A percentile compares a stretch with the other conserved stretches of the same genome.
Conservation (phyloP, 345 rosid genomes). For the Euclidium syriacum region DNA sequence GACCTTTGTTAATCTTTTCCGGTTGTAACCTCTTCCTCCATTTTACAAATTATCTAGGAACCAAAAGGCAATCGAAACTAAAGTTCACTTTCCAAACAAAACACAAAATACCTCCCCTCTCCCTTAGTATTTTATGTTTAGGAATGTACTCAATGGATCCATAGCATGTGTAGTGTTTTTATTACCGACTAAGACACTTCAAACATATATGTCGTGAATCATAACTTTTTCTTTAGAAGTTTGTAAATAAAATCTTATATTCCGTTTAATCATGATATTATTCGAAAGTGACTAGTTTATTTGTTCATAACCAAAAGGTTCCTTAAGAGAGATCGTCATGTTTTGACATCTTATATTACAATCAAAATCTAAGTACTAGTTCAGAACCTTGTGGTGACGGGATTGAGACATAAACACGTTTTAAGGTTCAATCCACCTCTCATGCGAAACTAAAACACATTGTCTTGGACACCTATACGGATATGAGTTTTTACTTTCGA, state of each 20-base stretch:
- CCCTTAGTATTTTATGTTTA: neutral
- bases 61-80: neutral
- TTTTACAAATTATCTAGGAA: neutral
- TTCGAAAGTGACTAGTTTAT: neutral
- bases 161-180: neutral
- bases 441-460: too few relatives aligned
- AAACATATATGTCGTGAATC: constrained; percentile 5
- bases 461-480: too few relatives aligned
- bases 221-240: too few relatives aligned
- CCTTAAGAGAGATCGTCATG: neutral
- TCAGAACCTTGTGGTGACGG: too few relatives aligned
- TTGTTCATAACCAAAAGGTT: neutral
- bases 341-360: neutral
- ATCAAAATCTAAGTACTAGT: neutral
- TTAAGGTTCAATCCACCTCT: too few relatives aligned
- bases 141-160: neutral
- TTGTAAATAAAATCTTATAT: too few relatives aligned
- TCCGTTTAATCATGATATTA: neutral
- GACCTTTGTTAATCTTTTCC: neutral
- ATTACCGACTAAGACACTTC: neutral
- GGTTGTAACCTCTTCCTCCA: neutral
- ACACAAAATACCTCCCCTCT: neutral
- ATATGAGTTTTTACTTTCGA: too few relatives aligned
- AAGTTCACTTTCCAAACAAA: neutral
- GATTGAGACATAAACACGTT: too few relatives aligned